Conservation (phyloP, 257 asterid genomes). For the Schizonepeta tenuifolia region DNA sequence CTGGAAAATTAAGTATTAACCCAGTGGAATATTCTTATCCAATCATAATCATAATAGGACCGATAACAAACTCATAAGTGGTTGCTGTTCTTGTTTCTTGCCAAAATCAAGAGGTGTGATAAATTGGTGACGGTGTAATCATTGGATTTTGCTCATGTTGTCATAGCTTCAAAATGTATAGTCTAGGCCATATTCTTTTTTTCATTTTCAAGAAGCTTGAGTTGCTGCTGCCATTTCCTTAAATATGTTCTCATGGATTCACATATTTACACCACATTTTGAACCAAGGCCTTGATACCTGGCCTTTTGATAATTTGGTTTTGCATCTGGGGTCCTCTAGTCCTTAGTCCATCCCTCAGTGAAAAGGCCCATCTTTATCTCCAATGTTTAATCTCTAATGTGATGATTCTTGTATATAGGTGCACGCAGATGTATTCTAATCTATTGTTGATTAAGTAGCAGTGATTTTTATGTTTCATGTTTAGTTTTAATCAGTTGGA, state of each 20-base stretch:
- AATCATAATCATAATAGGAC: not conserved
- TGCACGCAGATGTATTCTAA: conserved; percentile 18
- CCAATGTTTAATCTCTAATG: not conserved
- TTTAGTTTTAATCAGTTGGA: conserved; percentile 28
- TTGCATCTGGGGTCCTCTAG: too few species aligned
- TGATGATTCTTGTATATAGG: conserved; percentile 17
- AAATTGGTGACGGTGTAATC: not conserved
- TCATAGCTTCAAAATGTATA: not conserved
- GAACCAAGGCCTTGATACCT: too few species aligned
- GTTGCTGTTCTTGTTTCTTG: conserved; percentile 4
- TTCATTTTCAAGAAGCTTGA: conserved; percentile 6
- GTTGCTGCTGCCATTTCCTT: not conserved
- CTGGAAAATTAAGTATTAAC: conserved; percentile 14
- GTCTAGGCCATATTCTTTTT: not conserved
- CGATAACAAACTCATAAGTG: not conserved
- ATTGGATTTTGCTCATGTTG: not conserved
- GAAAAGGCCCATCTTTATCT: conserved; percentile 18
- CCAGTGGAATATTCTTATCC: not conserved
- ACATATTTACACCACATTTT: too few species aligned
- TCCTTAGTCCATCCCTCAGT: too few species aligned
- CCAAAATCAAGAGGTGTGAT: conserved; percentile 8
- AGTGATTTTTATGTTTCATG: conserved; percentile 27
- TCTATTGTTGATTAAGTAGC: conserved; percentile 27
- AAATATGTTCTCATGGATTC: too few species aligned
- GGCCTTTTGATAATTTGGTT: too few species aligned